Evolutionary conservation across 371 early-diverging fungal genomes (phyloP), one percentile per base, ranked within the genome.

Genomic region (Rhizopus sp.): DNA sequence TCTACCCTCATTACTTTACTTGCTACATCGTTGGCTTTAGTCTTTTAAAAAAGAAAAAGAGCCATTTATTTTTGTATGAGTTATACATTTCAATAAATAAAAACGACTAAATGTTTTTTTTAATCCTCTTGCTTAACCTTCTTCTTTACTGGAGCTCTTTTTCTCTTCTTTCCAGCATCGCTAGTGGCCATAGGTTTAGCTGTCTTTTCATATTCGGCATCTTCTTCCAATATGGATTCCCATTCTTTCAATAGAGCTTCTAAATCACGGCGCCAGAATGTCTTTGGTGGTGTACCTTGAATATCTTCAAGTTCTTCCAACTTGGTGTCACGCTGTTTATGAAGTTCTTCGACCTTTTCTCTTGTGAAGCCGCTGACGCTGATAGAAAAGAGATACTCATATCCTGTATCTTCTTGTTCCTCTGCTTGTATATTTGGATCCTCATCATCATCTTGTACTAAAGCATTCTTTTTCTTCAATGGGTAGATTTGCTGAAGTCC

Each of bases 341-440:
- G 77, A 16, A 99, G 79, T 60, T 92, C 86, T 15, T 92, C 87
- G 15, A 88, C 90, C 83, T 94, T 95, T 66, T 99, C 96, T 50
- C 68, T 64, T 1, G 99, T 99, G 59, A 99, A 84, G 50, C 84
- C 93, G 79, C 90, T 90, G 17, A 99, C 92, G 30, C 93, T 91
- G 92, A 99, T 97, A 10, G 81, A 72, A 52, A 99, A 82, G 35
- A 99, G 80, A 64, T 99, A 99, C 60, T 98, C 95, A 66, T 86
- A 99, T 29, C 91, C 95, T 17, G 69, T 64, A 12, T 35, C 72
- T 23, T 61, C 58, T 23, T 48, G 47, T 1, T 57, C 47, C 3
- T 64, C 59, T 13, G 45, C 39, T 23, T 23, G 23, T 0, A 1
- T 23, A 23, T 23, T 23, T n/a, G 52, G 49, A 7, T 10, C 42